Conservation (phyloP, 176 grass and related monocot species). For the Eragrostis curvula region DNA sequence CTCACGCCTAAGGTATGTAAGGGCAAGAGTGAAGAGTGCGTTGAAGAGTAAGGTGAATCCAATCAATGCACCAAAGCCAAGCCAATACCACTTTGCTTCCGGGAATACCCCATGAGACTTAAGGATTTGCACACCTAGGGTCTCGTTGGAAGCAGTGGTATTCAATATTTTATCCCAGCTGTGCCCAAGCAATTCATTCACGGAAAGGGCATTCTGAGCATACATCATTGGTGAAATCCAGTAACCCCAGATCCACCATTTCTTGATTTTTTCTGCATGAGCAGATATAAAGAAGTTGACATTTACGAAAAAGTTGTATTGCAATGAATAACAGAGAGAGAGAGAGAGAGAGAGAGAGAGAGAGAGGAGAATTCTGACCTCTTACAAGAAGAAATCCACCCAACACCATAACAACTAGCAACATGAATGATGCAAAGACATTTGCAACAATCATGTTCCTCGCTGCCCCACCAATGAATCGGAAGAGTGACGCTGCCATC, state of each 20-base stretch:
- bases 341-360: constrained; percentile 35
- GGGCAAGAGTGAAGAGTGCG: constrained; percentile 67
- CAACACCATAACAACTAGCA: constrained; percentile 74
- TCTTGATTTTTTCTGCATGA: constrained; percentile 74
- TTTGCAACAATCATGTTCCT: constrained; percentile 87
- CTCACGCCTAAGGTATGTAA: constrained; percentile 74
- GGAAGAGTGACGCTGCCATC: constrained; percentile 70
- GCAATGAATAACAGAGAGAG: neutral
- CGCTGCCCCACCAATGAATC: constrained; percentile 61
- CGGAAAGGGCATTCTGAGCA: constrained; percentile 80
- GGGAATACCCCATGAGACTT: constrained; percentile 73
- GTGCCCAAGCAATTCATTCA: constrained; percentile 80
- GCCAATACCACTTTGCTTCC: constrained; percentile 97
- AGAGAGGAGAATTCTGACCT: constrained; percentile 58
- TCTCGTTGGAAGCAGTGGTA: constrained; percentile 21
- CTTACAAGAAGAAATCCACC: constrained; percentile 80
- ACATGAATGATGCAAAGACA: constrained; percentile 69
- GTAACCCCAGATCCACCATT: constrained; percentile 99
- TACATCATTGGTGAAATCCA: constrained; percentile 98
- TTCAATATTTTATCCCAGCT: constrained; percentile 71
- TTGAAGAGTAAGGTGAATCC: constrained; percentile 85
- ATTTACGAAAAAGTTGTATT: constrained; percentile 1
- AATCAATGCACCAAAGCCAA: constrained; percentile 77
- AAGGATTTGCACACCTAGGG: constrained; percentile 64
- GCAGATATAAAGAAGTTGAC: constrained; percentile 12